Evolutionary conservation across 805 yeast species (phyloP).

Genomic region (Sugiyamaella boreocaroliniensis): DNA sequence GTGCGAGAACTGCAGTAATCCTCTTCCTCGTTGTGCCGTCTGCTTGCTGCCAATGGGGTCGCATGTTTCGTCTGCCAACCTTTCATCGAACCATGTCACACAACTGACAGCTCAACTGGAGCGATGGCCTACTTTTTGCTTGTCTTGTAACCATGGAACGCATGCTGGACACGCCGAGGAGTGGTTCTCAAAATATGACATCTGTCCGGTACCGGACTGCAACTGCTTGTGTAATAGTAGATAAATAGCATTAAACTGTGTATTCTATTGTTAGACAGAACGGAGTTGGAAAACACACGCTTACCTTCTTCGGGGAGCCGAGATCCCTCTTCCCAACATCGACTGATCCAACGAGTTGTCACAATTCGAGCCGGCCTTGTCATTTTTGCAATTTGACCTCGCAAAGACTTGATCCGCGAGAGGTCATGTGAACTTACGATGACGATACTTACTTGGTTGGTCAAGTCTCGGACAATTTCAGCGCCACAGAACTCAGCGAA

Average conservation of each 20-base stretch:
- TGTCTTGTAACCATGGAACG: constrained; percentile 87
- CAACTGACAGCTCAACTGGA: constrained; percentile 43
- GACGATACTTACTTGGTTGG: constrained; percentile 35
- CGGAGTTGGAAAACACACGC: background rate
- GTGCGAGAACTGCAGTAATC: constrained; percentile 84
- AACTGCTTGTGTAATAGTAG: constrained; percentile 61
- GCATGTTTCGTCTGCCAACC: constrained; percentile 11
- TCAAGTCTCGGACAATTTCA: constrained; percentile 25
- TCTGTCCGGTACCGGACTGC: constrained; percentile 95
- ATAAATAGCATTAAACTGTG: constrained; percentile 1
- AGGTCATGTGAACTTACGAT: constrained; percentile 3
- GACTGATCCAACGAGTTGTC: constrained; percentile 33
- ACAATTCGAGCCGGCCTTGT: constrained; percentile 29
- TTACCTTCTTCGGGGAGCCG: constrained; percentile 23
- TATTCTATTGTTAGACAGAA: constrained; percentile 1
- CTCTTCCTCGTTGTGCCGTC: constrained; percentile 85
- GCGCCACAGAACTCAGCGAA: constrained; percentile 38
- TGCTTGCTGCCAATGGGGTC: constrained; percentile 73
- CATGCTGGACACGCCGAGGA: constrained; percentile 95
- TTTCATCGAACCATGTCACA: constrained; percentile 1
- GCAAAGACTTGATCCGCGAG: constrained; percentile 22
- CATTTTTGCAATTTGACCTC: constrained; percentile 1
- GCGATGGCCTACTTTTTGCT: constrained; percentile 88
- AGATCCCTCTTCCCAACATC: constrained; percentile 29
- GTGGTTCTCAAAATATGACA: constrained; percentile 83